Conservation (phyloP, 208 protist genomes). For the Perkinsela sp. region DNA sequence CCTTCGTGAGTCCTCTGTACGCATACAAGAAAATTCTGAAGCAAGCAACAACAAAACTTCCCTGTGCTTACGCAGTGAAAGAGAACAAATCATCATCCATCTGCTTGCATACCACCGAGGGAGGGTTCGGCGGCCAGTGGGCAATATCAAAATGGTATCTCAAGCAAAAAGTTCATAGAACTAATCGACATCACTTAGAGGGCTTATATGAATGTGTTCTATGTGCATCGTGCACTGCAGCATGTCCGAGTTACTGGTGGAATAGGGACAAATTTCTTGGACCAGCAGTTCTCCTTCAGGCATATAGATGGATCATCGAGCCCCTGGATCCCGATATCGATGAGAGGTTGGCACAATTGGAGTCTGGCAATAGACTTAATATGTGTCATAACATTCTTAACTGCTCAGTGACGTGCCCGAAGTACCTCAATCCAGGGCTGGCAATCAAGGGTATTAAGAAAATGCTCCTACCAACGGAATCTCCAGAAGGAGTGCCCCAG, state of each 20-base stretch:
- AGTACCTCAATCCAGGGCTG: constrained; percentile 55
- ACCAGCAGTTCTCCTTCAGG: constrained; percentile 52
- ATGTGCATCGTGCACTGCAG: constrained; percentile 49
- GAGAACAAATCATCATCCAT: constrained; percentile 53
- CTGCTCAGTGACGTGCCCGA: constrained; percentile 56
- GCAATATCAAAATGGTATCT: constrained; percentile 49
- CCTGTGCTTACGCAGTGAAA: constrained; percentile 40
- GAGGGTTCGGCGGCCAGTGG: constrained; percentile 14
- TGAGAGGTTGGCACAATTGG: constrained; percentile 40
- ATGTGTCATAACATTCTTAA: constrained; percentile 73
- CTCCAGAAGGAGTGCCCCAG: not conserved
- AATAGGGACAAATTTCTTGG: constrained; percentile 62
- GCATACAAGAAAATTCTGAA: constrained; percentile 40
- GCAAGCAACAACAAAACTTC: constrained; percentile 18
- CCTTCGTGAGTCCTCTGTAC: constrained; percentile 35
- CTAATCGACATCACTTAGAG: constrained; percentile 40
- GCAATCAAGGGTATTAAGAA: constrained; percentile 59
- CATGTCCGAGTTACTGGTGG: constrained; percentile 66
- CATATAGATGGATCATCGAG: constrained; percentile 59
- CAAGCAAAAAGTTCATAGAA: constrained; percentile 49
- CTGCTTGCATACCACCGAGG: constrained; percentile 21
- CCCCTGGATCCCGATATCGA: constrained; percentile 54
- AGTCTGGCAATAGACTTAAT: constrained; percentile 44
- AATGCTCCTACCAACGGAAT: not conserved
- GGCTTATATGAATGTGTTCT: constrained; percentile 64